Base-by-base conservation (phyloP, 2,329 filamentous ascomycete species). In the Ascosphaera apis region DNA sequence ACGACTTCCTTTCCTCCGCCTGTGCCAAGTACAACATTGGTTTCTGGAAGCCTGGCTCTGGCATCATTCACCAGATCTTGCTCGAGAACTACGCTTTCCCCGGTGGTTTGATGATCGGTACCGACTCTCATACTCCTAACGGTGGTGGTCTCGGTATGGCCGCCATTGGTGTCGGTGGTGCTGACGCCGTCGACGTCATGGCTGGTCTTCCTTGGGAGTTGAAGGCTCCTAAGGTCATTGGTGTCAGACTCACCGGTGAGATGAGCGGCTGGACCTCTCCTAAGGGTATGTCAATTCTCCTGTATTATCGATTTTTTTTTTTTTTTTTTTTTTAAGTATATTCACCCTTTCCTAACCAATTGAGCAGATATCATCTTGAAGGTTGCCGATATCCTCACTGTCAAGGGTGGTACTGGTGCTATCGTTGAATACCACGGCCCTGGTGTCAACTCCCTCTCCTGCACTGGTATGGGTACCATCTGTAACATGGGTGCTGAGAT, bases 21-120 rank as follows among this genome's bases (percentile, higher is more conserved):
- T 95, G 86, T 58, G 84, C 84, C 54, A 98, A 95, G 69, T 98
- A 95, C 70, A 86, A 95, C 70, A 95, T 95, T 58, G 88, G 88
- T 67, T 95, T 95, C 76, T 98, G 88, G 88, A 82, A 72, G 60
- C 88, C 88, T 45, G 88, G 88, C 49, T 93, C 86, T 56, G 88
- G 88, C 69, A 98, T 95, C 58, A 98, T 98, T 50, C 88, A 98
- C 66, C 88, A 95, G 68, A 95, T 95, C 54, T 63, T 95, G 44
- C 72, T 95, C 40, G 88, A 98, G 67, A 95, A 95, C 70, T 95
- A 95, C 60, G 84, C 84, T 57, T 95, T 95, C 76, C 88, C 88
- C 45, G 88, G 88, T 70, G 86, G 77, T 71, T 72, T 98, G 40
- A 73, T 98, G 55, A 95, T 95, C 54, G 88, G 88, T 58, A 95